Evolutionary conservation across 1,139 yeast species (phyloP).

Genomic region (Maudiozyma humilis): DNA sequence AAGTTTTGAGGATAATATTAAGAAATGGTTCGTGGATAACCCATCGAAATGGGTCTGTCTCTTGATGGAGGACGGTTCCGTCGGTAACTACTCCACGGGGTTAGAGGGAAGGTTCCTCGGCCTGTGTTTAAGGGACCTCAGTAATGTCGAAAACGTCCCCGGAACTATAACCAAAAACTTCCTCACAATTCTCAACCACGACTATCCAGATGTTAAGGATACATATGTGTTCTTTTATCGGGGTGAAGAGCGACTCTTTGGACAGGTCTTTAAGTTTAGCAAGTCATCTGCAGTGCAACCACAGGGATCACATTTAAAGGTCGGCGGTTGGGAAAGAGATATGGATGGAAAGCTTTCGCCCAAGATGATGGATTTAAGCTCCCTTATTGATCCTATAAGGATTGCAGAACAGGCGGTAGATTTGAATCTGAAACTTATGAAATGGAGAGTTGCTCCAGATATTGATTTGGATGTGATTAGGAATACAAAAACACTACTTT

Average conservation of each 20-base stretch:
- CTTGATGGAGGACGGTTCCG: slow-evolving; percentile 16
- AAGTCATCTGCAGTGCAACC: slow-evolving; percentile 5
- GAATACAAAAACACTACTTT: slow-evolving; percentile 53
- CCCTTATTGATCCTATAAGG: slow-evolving; percentile 68
- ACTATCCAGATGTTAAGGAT: slow-evolving; percentile 31
- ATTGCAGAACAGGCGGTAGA: slow-evolving; percentile 90
- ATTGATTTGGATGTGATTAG: slow-evolving; percentile 60
- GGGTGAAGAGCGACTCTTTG: slow-evolving; percentile 24
- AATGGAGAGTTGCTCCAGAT: slow-evolving; percentile 89
- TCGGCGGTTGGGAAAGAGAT: slow-evolving; percentile 89
- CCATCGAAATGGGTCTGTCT: slow-evolving; percentile 26
- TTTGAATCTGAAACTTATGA: slow-evolving; percentile 82
- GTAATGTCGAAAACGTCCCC: slow-evolving; percentile 41
- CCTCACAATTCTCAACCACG: slow-evolving; percentile 44
- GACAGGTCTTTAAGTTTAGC: slow-evolving; percentile 12
- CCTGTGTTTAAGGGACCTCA: slow-evolving; percentile 57
- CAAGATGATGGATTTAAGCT: slow-evolving; percentile 71
- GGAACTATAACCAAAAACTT: slow-evolving; percentile 63
- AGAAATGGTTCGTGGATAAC: slow-evolving; percentile 15
- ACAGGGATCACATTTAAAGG: slow-evolving; percentile 30
- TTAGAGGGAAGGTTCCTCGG: slow-evolving; percentile 12
- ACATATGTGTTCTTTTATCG: slow-evolving; percentile 39
- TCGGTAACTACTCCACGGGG: slow-evolving; percentile 16
- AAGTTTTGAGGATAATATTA: slow-evolving; percentile 11
- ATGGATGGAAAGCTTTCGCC: slow-evolving; percentile 67